Base-by-base conservation (phyloP, 805 yeast genomes). In the Candida bentonensis region DNA sequence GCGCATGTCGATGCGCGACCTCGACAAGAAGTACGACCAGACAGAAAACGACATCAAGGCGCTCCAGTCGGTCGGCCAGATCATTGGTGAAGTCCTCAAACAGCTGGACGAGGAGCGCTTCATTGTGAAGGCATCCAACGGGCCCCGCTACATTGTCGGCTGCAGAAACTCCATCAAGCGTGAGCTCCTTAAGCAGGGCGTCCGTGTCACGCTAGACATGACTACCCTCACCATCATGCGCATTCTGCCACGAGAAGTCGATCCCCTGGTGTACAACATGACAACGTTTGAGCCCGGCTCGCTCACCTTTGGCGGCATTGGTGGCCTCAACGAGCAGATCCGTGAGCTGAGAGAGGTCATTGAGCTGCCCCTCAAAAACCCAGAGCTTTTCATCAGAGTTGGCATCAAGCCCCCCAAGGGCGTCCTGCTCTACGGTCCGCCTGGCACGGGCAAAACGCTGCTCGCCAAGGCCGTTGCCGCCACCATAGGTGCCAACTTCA, bases 381-480 rank as follows among this genome's bases (percentile, higher is more conserved):
- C 98, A 2, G 98, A 92, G 65, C 73, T 92, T 55, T 92, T 92
- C 64, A 70, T 83, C 49, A 79, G 98, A 62, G 96, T 92, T 26
- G 98, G 98, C 42, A 92, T 92, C 64, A 87, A 87, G 60, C 95
- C 96, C n/a, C 98, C 98, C 46, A 92, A 92, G 65, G 98, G 97
- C 62, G 97, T 89, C 22, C 68, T 92, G 49, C 71, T 92, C 43
- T 92, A 92, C 60, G 98, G 98, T 4, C 98, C 98, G 4, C 98
- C 98, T 21, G 98, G 98, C 57, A 92, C 98, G 0, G 97, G 98
- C 59, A 89, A 89, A 63, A 89, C 98, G 0, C 69, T 89, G 47
- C 72, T 89, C 58, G 98, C 98, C 15, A 88, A 92, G 59, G 97
- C 97, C 0, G 96, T 88, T 40, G 97, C 98, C 3, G 97, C 97